A percentile compares a stretch with the other conserved stretches of the same genome.
Evolutionary conservation across 108 stramenopile genomes (phyloP).

Genomic region (Schizochytrium sp.): DNA sequence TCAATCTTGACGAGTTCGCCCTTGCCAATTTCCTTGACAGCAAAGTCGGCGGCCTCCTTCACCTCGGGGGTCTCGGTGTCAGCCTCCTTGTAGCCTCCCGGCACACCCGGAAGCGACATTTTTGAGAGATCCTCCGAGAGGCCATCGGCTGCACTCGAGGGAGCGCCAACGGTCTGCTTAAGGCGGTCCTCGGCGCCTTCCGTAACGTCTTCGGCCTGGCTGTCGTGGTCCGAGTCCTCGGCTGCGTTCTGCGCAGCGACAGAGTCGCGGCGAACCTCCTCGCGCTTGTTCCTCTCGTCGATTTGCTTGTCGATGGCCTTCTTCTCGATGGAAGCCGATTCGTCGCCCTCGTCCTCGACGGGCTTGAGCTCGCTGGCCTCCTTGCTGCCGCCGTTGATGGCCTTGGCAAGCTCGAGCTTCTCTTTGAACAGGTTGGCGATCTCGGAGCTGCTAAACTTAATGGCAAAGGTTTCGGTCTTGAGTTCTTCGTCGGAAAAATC

Average conservation of each 20-base stretch:
- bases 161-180: neutral
- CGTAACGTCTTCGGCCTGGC: neutral
- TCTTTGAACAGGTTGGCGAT: conserved; percentile 81
- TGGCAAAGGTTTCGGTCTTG: conserved; percentile 86
- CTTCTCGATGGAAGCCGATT: neutral
- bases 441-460: conserved; percentile 85
- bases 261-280: neutral
- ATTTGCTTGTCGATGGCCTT: neutral
- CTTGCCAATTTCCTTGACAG: neutral
- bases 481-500: conserved; percentile 86
- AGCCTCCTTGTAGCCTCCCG: neutral
- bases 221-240: neutral
- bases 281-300: neutral
- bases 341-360: neutral
- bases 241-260: neutral
- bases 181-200: neutral
- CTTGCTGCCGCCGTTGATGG: conserved; percentile 42
- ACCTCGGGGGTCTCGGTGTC: neutral
- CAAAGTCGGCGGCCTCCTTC: conserved; percentile 5
- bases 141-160: neutral
- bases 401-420: conserved; percentile 70
- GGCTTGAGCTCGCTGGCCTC: neutral
- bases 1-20: conserved; percentile 6
- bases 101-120: neutral
- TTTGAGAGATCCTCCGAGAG: conserved; percentile 8